Evolutionary conservation across 768 basidiomycete species (phyloP), one percentile per base, ranked within the genome.

Genomic region (Hygrocybe punicea): DNA sequence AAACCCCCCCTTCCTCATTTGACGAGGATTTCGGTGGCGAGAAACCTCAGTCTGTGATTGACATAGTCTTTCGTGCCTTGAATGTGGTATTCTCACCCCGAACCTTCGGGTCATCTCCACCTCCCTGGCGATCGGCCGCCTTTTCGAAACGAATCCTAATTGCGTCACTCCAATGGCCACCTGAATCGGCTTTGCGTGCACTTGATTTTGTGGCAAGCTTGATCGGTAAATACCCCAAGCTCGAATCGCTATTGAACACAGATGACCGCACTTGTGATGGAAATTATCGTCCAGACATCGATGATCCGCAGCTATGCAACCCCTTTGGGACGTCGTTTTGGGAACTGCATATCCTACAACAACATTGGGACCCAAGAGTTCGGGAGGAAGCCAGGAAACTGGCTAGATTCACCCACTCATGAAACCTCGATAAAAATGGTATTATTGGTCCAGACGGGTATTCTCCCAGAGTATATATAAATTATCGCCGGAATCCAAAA

Each of bases 111-210:
- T 73, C 74, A 44, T 67, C 77, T 21, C 73, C 82, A 24, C 83
- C 91, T 23, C 75, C 86, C 59, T 81, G 85, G 81, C 86, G 93
- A 63, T 82, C 87, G 42, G 91, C 93, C 44, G 93, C 96, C 2
- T 98, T 98, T 71, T 81, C 89, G 53, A 98, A 98, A 73, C 89
- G 96, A n/a, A 79, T 98, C 47, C 78, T 96, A 25, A 80, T 81
- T 48, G 85, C 87, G 34, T 83, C 87, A 4, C 77, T 98, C 39
- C 85, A 89, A 66, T 94, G 95, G 86, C 82, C 94, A 0, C 78
- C 91, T 3, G 64, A 71, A 1, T 76, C 81, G 10, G 84, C 85
- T 17, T 73, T 86, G 45, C 85, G 86, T 29, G 78, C 87, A 17
- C 70, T 98, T 37, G 84, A 84, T 34, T 90, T 97, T 62, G 85